Conservation (phyloP, 2,329 filamentous ascomycete species). For the Penicillium verrucosum region DNA sequence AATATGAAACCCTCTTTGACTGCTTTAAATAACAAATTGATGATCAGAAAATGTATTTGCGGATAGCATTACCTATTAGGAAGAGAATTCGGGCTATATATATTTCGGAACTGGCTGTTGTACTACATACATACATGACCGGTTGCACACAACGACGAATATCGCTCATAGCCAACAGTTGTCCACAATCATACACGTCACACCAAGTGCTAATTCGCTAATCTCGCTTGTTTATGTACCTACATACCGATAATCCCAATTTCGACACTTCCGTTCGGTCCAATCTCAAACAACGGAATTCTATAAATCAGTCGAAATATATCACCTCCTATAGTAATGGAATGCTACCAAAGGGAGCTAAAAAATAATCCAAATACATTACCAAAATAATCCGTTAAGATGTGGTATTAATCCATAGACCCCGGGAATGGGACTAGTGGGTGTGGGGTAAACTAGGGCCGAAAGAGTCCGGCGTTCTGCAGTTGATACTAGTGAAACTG, state of each 20-base stretch:
- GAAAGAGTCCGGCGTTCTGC: not conserved
- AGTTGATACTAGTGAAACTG: not conserved
- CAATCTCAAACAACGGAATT: not conserved
- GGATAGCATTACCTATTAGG: not conserved
- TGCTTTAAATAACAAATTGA: not conserved
- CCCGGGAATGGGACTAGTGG: not conserved
- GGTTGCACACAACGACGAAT: not conserved
- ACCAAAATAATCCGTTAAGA: not conserved
- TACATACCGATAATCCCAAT: too few species aligned
- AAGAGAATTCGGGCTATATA: not conserved
- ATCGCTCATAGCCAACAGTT: not conserved
- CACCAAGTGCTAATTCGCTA: accelerated
- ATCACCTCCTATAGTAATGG: not conserved
- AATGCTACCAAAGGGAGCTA: not conserved
- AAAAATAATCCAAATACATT: accelerated
- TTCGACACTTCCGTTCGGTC: not conserved
- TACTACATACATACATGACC: too few species aligned
- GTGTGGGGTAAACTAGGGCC: not conserved
- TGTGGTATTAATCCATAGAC: not conserved
- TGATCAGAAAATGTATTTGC: accelerated
- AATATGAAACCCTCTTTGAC: not conserved
- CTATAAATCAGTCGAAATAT: not conserved
- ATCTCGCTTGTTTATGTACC: too few species aligned
- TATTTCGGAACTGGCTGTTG: not conserved
- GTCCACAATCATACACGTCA: not conserved